Conservation (phyloP, 2,329 filamentous ascomycete species). For the Talaromyces funiculosus region DNA sequence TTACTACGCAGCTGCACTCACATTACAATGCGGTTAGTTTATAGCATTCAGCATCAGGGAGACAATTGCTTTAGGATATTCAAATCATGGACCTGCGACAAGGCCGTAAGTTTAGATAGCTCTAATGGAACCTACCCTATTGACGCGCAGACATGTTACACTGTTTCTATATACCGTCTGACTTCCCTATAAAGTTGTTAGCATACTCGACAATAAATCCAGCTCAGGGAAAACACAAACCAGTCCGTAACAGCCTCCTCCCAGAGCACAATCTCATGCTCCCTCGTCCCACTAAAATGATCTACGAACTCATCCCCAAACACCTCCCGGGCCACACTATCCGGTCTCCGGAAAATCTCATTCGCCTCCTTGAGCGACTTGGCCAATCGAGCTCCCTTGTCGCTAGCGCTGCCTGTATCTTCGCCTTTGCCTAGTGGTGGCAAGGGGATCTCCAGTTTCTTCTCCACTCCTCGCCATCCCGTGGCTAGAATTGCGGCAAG, state of each 20-base stretch:
- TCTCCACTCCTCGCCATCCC: conserved; percentile 86
- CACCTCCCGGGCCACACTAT: conserved; percentile 85
- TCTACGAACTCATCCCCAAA: conserved; percentile 95
- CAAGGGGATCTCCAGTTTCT: conserved; percentile 76
- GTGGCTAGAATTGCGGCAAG: conserved; percentile 80
- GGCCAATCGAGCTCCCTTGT: conserved; percentile 71
- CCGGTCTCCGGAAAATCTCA: conserved; percentile 66
- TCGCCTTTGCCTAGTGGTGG: conserved; percentile 81
- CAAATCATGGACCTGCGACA: not conserved
- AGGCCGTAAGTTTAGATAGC: not conserved
- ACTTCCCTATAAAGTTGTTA: conserved; percentile 56
- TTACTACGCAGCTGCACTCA: too few relatives aligned
- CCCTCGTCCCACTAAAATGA: conserved; percentile 84
- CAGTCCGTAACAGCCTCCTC: conserved; percentile 97
- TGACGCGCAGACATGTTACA: conserved; percentile 38
- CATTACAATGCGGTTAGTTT: too few relatives aligned
- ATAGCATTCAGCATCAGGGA: not conserved
- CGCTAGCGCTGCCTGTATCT: conserved; percentile 65
- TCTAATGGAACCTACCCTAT: not conserved
- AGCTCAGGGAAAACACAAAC: conserved; percentile 49
- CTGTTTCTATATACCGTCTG: conserved; percentile 72
- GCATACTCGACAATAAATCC: not conserved
- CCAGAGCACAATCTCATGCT: conserved; percentile 86
- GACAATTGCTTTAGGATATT: not conserved
- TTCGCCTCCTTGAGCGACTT: conserved; percentile 83